These are phyloP conservation scores for Kockiozyma suomiensis DNA, from an alignment of 805 yeast genomes.

Conservation along the genomic window DNA sequence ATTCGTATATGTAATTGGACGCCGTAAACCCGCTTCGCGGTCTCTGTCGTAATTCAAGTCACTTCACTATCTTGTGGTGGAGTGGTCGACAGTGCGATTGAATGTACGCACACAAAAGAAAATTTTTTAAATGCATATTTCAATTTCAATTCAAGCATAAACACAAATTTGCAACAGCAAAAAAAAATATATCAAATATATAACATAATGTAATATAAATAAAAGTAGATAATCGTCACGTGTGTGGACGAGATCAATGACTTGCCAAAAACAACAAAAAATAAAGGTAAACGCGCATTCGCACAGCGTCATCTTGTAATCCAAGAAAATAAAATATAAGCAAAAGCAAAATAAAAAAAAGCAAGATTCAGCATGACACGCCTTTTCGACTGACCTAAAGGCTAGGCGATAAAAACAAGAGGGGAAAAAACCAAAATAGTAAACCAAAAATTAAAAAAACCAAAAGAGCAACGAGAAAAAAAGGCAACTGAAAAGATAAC, in stretches of 20 bases:
- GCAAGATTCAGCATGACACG: background rate
- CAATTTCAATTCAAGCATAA: too few relatives aligned
- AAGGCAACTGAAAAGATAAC: background rate
- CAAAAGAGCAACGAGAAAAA: background rate
- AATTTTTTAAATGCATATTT: too few relatives aligned
- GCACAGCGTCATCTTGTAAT: too few relatives aligned
- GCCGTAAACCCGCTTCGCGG: conserved; percentile 20
- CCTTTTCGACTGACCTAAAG: background rate
- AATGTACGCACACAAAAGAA: too few relatives aligned
- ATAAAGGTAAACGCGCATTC: too few relatives aligned
- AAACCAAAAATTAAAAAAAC: background rate
- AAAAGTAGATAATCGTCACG: background rate
- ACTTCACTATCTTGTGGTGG: too few relatives aligned
- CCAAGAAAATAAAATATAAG: background rate
- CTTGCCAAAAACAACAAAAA: background rate
- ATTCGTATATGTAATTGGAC: background rate
- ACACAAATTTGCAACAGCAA: too few relatives aligned
- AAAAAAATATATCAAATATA: background rate
- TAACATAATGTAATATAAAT: background rate
- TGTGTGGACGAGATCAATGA: background rate
- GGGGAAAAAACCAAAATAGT: background rate
- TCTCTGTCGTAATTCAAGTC: conserved; percentile 16
- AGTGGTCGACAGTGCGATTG: too few relatives aligned
- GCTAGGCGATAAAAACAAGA: background rate
- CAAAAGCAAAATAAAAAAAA: background rate